Evolutionary conservation across 129 eudicot genomes (phyloP).

Genomic region (Rutidosis leptorrhynchoides): DNA sequence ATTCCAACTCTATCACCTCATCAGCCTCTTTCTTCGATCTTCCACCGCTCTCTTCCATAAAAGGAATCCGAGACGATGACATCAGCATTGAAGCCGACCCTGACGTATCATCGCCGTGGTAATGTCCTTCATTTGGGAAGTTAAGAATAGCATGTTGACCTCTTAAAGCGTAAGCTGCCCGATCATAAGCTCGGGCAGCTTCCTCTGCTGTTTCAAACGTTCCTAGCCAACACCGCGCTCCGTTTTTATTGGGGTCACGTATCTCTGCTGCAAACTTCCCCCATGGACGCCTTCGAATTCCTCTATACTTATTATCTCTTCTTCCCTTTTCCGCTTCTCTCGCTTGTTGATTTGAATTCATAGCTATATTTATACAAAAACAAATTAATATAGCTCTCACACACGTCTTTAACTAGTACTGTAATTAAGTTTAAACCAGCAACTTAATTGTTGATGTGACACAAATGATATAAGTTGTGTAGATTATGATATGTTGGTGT

Average conservation of each 20-base stretch:
- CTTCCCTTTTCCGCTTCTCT: not conserved
- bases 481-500: not conserved
- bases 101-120: not conserved
- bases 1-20: constrained; percentile 5
- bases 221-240: constrained; percentile 6
- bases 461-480: not conserved
- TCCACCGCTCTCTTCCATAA: not conserved
- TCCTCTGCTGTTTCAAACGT: constrained; percentile 7
- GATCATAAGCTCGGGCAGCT: not conserved
- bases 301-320: constrained; percentile 5
- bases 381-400: not conserved
- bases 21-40: not conserved
- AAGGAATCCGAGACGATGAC: not conserved
- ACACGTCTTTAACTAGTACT: not conserved
- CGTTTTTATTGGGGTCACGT: not conserved
- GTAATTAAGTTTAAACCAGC: not conserved
- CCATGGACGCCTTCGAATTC: constrained; percentile 4
- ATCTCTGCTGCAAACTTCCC: constrained; percentile 14
- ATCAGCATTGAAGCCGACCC: not conserved
- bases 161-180: constrained; percentile 7
- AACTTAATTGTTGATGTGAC: not conserved
- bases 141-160: constrained; percentile 16
- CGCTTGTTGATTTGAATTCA: constrained; percentile 1
- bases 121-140: constrained; percentile 9
- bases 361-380: not conserved